Evolutionary conservation across 805 yeast species (phyloP).

Genomic region (Brettanomyces naardenensis): DNA sequence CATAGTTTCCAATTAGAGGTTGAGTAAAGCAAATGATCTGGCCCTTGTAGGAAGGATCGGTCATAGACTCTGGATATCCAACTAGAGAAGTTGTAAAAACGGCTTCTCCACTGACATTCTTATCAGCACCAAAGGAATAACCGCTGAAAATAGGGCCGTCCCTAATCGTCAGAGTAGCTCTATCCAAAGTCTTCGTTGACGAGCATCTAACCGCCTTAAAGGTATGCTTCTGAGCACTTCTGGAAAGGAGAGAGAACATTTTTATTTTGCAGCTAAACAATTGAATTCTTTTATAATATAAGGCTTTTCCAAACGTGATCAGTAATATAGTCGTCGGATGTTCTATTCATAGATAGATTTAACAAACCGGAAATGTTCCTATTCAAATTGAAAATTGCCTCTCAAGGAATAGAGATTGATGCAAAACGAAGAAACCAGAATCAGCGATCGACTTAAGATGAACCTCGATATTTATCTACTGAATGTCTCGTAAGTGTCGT

Average conservation of each 20-base stretch:
- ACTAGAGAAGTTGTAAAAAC: conserved; percentile 97
- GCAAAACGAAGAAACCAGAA: not conserved
- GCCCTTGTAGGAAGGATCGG: conserved; percentile 96
- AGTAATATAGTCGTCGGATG: conserved; percentile 41
- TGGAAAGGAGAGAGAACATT: conserved; percentile 1
- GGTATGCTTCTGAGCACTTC: not conserved
- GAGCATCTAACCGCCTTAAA: conserved; percentile 13
- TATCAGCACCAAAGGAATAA: conserved; percentile 91
- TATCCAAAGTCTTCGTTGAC: conserved; percentile 39
- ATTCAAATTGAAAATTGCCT: too few species aligned
- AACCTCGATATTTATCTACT: not conserved
- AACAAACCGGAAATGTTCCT: too few species aligned
- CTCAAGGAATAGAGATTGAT: too few species aligned
- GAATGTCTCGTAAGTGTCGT: too few species aligned
- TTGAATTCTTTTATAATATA: conserved; percentile 4
- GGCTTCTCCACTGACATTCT: conserved; percentile 91
- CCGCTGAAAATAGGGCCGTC: conserved; percentile 94
- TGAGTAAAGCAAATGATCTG: conserved; percentile 96
- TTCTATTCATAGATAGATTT: conserved; percentile 17
- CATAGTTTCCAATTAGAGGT: conserved; percentile 96
- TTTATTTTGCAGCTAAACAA: too few species aligned
- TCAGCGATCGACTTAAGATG: not conserved
- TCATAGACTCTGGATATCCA: conserved; percentile 98
- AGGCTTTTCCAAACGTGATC: conserved; percentile 46
- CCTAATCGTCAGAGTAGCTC: conserved; percentile 86